Evolutionary conservation across 2,329 filamentous ascomycete species (phyloP), one percentile per base, ranked within the genome.

Genomic region (Talaromyces rugulosus): DNA sequence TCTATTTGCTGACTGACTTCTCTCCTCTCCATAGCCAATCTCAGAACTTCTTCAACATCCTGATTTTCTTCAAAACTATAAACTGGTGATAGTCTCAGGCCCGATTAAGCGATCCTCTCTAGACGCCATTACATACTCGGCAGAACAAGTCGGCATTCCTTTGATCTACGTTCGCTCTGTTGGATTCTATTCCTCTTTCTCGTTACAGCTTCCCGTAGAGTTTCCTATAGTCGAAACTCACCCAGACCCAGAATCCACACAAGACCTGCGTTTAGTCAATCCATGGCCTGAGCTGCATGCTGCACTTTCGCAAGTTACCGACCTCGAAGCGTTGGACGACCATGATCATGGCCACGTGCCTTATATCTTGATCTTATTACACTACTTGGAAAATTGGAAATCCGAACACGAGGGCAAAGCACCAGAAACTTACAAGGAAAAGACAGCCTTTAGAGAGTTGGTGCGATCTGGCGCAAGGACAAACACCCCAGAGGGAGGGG

Each of bases 171-270:
- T 95, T 52, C 92, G 96, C 73, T 96, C 89, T n/a, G 84, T 90
- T 47, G 95, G 95, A 31, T 97, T 96, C 78, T 96, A 95, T 76
- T 90, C 91, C 1, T 91, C 90, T 67, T 96, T 98, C 74, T 89
- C 87, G n/a, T 82, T 96, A 31, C 82, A 85, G 67, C 80, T 96
- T 31, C 89, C 91, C 9, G 81, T 86, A n/a, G 86, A 88, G 31
- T 96, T 96, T 69, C 92, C 94, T 5, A 90, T 99, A 62, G 90
- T 99, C 65, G 94, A 99, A 73, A 98, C 95, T 52, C 95, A 99
- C 71, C 95, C 95, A 0, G 92, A 96, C 65, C 87, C 91, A 47
- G 90, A 91, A 44, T 87, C 91, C 7, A 95, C 87, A 0, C 88
- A 90, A 61, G 95, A 99, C 69, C 82, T 99, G 36, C 88, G 95